phyloP scores from a whole-genome alignment of 768 basidiomycete genomes.

The Leucosporidium yakuticum region DNA sequence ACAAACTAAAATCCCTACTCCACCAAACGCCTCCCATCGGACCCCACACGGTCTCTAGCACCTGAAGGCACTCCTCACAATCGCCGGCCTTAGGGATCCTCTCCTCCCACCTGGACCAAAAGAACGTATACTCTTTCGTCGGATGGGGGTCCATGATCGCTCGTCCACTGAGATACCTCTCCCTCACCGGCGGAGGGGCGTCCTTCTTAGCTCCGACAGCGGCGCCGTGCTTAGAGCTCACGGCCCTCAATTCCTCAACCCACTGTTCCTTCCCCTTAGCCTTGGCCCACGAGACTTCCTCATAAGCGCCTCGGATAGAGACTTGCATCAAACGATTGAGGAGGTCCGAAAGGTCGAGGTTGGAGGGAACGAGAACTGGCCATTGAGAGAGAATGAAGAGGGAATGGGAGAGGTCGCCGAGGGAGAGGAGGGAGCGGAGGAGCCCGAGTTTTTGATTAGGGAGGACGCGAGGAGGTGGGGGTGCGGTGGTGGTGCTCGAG shows the following conservation, averaged over 20 bases:
- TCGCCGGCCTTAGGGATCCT: conserved; percentile 20
- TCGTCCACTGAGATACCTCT: background rate
- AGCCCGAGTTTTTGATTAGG: conserved; percentile 77
- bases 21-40: too few relatives aligned
- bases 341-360: conserved; percentile 78
- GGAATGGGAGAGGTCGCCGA: conserved; percentile 76
- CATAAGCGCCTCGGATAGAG: conserved; percentile 66
- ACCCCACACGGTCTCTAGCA: conserved; percentile 5
- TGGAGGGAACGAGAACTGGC: conserved; percentile 75
- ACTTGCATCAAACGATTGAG: conserved; percentile 67
- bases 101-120: conserved; percentile 35
- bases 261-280: background rate
- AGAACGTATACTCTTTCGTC: conserved; percentile 29
- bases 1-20: conserved; percentile 15
- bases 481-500: background rate
- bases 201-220: conserved; percentile 37
- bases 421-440: conserved; percentile 67
- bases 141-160: conserved; percentile 8
- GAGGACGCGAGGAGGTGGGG: conserved; percentile 39
- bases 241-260: conserved; percentile 15
- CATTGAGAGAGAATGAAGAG: conserved; percentile 72
- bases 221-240: background rate
- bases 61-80: conserved; percentile 10
- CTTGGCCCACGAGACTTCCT: conserved; percentile 10
- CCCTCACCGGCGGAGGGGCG: background rate